Percentiles rank a stretch among this genome's conserved stretches.
Conservation (phyloP, 805 yeast species). For the Millerozyma acaciae region DNA sequence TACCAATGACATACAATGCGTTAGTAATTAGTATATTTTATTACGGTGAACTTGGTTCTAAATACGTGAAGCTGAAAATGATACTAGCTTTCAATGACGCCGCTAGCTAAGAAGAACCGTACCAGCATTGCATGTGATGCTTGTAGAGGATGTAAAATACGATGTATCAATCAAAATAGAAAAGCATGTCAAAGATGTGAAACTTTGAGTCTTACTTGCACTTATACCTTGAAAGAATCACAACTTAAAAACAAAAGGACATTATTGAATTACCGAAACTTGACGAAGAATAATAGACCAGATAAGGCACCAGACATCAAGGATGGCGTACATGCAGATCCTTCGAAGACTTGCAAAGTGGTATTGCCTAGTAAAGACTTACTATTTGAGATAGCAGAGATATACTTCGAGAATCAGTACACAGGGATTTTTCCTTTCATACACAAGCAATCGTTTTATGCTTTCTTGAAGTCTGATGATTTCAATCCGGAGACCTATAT, state of each 20-base stretch:
- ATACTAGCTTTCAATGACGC: no score
- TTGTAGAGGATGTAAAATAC: constrained; percentile 9
- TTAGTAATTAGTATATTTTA: no score
- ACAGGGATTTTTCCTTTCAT: constrained; percentile 22
- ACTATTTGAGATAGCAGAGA: constrained; percentile 17
- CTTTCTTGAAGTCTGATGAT: constrained; percentile 14
- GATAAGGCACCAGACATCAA: background rate
- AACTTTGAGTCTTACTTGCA: constrained; percentile 13
- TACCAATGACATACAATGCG: no score
- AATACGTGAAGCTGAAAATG: no score
- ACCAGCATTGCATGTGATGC: constrained; percentile 9
- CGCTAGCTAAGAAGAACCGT: constrained; percentile 9
- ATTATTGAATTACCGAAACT: no score
- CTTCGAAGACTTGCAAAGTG: background rate
- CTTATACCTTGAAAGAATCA: constrained; percentile 18
- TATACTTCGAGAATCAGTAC: constrained; percentile 23
- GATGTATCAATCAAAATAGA: constrained; percentile 8
- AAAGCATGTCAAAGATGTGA: constrained; percentile 17
- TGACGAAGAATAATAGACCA: background rate
- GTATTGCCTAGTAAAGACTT: constrained; percentile 16
- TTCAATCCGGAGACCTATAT: constrained; percentile 19
- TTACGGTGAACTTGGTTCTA: no score
- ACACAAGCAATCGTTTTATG: constrained; percentile 19
- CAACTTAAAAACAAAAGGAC: constrained; percentile 17
- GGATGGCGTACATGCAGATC: background rate